Base-by-base conservation (phyloP, 345 rosid genomes). In the Lepidium africanum region DNA sequence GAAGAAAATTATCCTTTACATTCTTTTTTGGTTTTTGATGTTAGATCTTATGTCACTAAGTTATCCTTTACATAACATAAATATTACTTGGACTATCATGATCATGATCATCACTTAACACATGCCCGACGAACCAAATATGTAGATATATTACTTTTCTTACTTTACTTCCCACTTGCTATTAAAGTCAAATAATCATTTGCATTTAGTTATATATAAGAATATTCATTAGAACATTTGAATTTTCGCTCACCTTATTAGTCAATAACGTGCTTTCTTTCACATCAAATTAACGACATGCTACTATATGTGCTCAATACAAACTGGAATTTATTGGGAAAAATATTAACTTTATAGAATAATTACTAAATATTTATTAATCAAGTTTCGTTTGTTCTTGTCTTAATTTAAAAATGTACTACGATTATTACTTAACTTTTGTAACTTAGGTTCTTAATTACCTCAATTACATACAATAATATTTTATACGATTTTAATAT, bases 51-150 rank as follows among this genome's bases (percentile, higher is more conserved):
- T n/a, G n/a, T n/a, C n/a, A n/a, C n/a, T n/a, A n/a, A n/a, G n/a
- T n/a, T n/a, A 55, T 47, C 41, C 7, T 47, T 38, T 39, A 32
- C 38, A 30, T 30, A 30, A 30, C 33, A 30, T 30, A 30, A 30
- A 30, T 37, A 55, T 15, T 46, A 39, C 27, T 25, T 25, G 32
- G 32, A 57, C 7, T 43, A 58, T 64, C 50, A 46, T 42, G 48
- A 72, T 63, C 70, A 37, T 72, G 50, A 63, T 67, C 25, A 32
- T 47, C 37, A 72, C 50, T 54, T 45, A 72, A 30, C 43, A 72
- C 48, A 49, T 49, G 67, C 61, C 66, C 39, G 14, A 7, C 19
- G 36, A 49, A 60, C 66, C 71, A 65, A 65, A 58, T 48, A 65
- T 65, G 40, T 72, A 64, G 67, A 58, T 73, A 58, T 65, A 25